Base-by-base conservation (phyloP, 805 yeast species). In the Kurtzmaniella cleridarum region DNA sequence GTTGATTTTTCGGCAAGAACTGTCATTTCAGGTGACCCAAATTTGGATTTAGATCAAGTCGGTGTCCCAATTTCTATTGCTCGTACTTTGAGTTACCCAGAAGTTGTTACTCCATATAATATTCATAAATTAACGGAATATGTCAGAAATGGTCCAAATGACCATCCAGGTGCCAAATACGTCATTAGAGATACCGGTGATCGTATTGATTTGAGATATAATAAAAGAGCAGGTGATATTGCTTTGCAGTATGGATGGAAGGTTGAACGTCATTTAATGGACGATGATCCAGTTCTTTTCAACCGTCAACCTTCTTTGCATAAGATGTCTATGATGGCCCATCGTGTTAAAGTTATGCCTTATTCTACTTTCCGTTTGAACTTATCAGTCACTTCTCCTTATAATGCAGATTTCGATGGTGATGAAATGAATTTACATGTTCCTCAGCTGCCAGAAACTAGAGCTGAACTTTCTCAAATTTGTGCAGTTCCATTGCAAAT, bases 251-350 rank as follows among this genome's bases (percentile, higher is more conserved):
- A 93, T 55, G 98, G 98, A 37, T 95, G 98, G 98, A 89, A 87
- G 62, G 98, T 93, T 44, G 98, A 93, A 63, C 88, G 99, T 62
- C 99, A 93, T 62, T 75, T 93, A 53, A 88, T 89, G 85, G 99
- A 93, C 63, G 79, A 89, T 54, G 99, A 93, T 60, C 98, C 98
- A 3, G 98, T 93, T 27, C 75, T 93, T 54, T 93, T 93, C 75
- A 93, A 93, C 63, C 95, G 99, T 75, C 99, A 93, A 71, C 99
- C 99, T 36, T 93, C 98, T 34, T 75, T 93, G 63, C 99, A 93
- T 71, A 93, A 95, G 64, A 93, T 93, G 98, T 91, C 98, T 40
- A 93, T 93, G 98, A 93, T 93, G 98, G 95, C 96, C 13, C 99
- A 93, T 62, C 78, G 96, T 66, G 98, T 93, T 28, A 89, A 86